Evolutionary conservation across 176 grass and related monocot species (phyloP).

Genomic region (Pontederia crassipes): DNA sequence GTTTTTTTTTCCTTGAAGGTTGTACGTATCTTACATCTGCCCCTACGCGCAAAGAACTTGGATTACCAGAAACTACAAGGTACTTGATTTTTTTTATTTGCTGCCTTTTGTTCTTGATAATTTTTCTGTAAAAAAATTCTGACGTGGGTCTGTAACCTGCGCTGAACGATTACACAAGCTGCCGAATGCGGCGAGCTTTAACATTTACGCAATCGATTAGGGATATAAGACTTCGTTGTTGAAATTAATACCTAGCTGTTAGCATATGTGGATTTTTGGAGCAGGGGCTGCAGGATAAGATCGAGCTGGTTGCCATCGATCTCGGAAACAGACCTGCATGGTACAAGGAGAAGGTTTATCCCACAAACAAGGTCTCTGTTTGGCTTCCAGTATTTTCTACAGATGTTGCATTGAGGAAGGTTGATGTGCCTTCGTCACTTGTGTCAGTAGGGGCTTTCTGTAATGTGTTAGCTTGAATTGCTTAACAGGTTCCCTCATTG

Average conservation of each 20-base stretch:
- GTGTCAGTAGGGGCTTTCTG: background rate
- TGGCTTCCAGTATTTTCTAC: no score
- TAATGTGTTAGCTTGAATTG: background rate
- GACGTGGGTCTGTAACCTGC: no score
- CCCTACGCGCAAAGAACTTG: conserved; percentile 61
- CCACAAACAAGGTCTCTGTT: background rate
- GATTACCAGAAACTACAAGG: conserved; percentile 61
- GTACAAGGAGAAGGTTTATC: conserved; percentile 19
- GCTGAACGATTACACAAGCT: no score
- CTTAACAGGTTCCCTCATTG: conserved; percentile 53
- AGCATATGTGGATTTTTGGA: background rate
- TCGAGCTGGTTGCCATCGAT: conserved; percentile 8
- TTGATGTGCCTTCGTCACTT: no score
- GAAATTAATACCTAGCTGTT: background rate
- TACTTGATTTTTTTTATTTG: conserved; percentile 6
- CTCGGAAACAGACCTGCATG: conserved; percentile 1
- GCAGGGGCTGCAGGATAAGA: conserved; percentile 7
- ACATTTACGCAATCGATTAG: conserved; percentile 13
- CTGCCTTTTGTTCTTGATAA: background rate
- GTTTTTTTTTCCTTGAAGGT: conserved; percentile 26
- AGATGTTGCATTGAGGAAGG: no score
- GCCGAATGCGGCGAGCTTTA: no score
- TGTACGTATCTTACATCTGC: conserved; percentile 55
- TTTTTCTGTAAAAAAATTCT: no score
- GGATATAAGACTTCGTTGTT: conserved; percentile 23